Evolutionary conservation across 352 stramenopile species (phyloP).

Genomic region (Pythium rhizo-oryzae): DNA sequence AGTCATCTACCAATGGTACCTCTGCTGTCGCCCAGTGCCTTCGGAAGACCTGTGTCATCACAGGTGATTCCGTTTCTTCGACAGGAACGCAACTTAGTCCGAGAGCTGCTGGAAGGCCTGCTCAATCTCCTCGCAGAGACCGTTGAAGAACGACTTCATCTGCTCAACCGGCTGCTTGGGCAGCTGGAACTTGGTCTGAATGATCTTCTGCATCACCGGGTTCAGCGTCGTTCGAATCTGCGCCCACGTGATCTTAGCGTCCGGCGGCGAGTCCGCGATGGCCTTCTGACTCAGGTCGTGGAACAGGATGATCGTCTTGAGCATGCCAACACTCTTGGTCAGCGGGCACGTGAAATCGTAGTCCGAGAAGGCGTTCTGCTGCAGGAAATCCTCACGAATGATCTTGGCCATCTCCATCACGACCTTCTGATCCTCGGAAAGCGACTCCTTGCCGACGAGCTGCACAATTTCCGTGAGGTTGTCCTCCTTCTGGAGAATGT

Average conservation of each 20-base stretch:
- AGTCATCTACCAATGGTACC: neutral
- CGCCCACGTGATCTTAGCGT: slow-evolving; percentile 96
- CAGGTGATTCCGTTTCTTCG: neutral
- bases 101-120: slow-evolving; percentile 88
- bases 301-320: slow-evolving; percentile 97
- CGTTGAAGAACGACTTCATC: slow-evolving; percentile 89
- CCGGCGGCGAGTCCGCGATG: slow-evolving; percentile 96
- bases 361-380: slow-evolving; percentile 99
- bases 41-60: neutral
- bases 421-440: slow-evolving; percentile 99
- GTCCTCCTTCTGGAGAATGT: slow-evolving; percentile 99
- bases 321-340: slow-evolving; percentile 96
- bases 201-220: slow-evolving; percentile 98
- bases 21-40: neutral
- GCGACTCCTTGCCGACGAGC: slow-evolving; percentile 99
- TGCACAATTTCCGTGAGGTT: slow-evolving; percentile 99
- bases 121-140: slow-evolving; percentile 85
- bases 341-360: slow-evolving; percentile 99
- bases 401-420: slow-evolving; percentile 99
- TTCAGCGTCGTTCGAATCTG: slow-evolving; percentile 98
- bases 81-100: too few species aligned
- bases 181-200: slow-evolving; percentile 99
- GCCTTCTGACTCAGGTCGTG: slow-evolving; percentile 99
- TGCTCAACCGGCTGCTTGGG: slow-evolving; percentile 94
- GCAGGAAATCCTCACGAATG: slow-evolving; percentile 99